Base-by-base conservation (phyloP, 2,329 filamentous ascomycete species). In the Xylariomycetidae sp. region DNA sequence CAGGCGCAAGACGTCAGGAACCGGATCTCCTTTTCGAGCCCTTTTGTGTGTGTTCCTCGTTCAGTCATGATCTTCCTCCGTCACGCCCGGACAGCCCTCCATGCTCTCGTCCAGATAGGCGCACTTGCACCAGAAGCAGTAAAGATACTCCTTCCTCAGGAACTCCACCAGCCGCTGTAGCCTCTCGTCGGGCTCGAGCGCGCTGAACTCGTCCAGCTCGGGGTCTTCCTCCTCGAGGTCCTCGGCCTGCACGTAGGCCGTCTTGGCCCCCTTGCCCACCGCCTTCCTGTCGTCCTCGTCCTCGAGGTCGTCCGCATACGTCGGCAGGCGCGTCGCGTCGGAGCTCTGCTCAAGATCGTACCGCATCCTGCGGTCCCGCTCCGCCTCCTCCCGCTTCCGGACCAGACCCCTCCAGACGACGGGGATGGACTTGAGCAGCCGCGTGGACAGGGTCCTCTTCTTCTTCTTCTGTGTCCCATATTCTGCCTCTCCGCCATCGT, bases 121-220 rank as follows among this genome's bases (percentile, higher is more conserved):
- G 59, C 74, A 84, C 58, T 96, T 97, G 63, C 92, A 98, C 85
- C 89, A 98, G 57, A 96, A 95, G 64, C 92, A 98, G 57, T 98
- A 98, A 27, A 70, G 62, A 52, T 88, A 77, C 52, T 74, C 74
- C 30, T 78, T 67, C 23, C 92, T 74, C 34, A 98, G 59, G 59
- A 85, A 80, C 13, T 64, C 57, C 8, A 95, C 72, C 11, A 94
- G 59, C 46, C 68, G 77, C 7, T 67, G 63, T 41, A 97, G 62
- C 45, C 78, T 76, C 49, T 94, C 83, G 2, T 65, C 64, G 2
- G 78, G 67, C 15, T 80, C 74, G 27, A 90, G 64, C 2, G 72
- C 74, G 50, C 88, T 80, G 50, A 94, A 96, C 36, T 77, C 81
- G 17, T 89, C 81, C 37, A 97, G 63, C 56, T 95, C 88, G 5